Conservation (phyloP, 306 rosid genomes). For the Rosa persica region DNA sequence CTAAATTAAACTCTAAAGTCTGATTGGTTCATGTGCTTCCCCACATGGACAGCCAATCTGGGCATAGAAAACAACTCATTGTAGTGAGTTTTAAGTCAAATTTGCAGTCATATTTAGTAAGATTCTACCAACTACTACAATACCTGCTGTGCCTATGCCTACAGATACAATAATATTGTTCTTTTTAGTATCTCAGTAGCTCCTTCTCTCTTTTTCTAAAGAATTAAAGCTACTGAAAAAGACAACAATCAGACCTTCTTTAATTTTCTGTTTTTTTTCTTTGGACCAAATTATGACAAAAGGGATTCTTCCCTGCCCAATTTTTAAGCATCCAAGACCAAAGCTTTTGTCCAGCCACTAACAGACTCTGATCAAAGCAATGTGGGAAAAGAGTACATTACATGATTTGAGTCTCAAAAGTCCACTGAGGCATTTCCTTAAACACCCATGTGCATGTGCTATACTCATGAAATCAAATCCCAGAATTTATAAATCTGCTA, state of each 20-base stretch:
- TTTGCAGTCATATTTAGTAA: constrained; percentile 20
- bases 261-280: not conserved
- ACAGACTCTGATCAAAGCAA: not conserved
- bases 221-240: not conserved
- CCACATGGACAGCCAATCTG: constrained; percentile 44
- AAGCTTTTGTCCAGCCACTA: constrained; percentile 6
- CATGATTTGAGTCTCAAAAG: not conserved
- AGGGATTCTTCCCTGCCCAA: not conserved
- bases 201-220: not conserved
- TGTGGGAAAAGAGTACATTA: not conserved
- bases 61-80: constrained; percentile 32
- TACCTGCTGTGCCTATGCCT: constrained; percentile 22
- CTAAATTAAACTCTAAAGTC: constrained; percentile 15
- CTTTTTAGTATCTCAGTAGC: constrained; percentile 14
- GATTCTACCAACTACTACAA: constrained; percentile 33
- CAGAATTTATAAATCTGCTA: not conserved
- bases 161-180: constrained; percentile 12
- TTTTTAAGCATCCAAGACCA: not conserved
- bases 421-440: not conserved
- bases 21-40: constrained; percentile 41
- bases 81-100: constrained; percentile 21
- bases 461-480: not conserved
- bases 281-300: constrained; percentile 2
- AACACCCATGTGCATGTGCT: not conserved
- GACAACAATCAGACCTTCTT: not conserved